Percentiles rank a stretch among this genome's conserved stretches.
Conservation (phyloP, 2,329 filamentous ascomycete genomes). For the Fusarium succisae region DNA sequence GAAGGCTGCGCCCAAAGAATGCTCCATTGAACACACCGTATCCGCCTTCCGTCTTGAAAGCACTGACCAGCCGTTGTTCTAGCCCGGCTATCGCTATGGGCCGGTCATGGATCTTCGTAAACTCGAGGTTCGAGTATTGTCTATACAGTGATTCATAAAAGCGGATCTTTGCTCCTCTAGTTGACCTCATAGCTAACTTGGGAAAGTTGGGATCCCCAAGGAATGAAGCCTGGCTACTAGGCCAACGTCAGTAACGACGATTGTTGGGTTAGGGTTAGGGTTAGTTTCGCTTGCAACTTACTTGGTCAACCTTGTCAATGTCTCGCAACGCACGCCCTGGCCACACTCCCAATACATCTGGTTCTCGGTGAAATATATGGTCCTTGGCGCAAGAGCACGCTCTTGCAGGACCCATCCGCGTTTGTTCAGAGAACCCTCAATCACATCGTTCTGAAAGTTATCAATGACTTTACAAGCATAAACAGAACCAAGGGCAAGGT, state of each 20-base stretch:
- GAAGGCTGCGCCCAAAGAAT: slow-evolving; percentile 21
- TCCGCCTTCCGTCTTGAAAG: slow-evolving; percentile 23
- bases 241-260: background rate
- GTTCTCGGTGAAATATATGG: slow-evolving; percentile 27
- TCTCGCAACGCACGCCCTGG: slow-evolving; percentile 26
- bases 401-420: slow-evolving; percentile 17
- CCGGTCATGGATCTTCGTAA: slow-evolving; percentile 20
- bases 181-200: background rate
- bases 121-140: slow-evolving; percentile 23
- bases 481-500: background rate
- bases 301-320: slow-evolving; percentile 23
- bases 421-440: slow-evolving; percentile 10
- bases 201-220: slow-evolving; percentile 36
- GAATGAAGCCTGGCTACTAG: slow-evolving; percentile 18
- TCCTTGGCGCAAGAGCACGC: slow-evolving; percentile 24
- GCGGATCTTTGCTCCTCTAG: slow-evolving; percentile 21
- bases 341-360: slow-evolving; percentile 36
- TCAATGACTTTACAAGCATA: slow-evolving; percentile 29
- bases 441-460: slow-evolving; percentile 24
- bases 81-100: slow-evolving; percentile 34
- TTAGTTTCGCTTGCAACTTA: background rate
- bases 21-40: slow-evolving; percentile 28
- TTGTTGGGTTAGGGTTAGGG: no score
- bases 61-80: slow-evolving; percentile 15
- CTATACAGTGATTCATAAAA: slow-evolving; percentile 29